Conservation (phyloP, 192 early-diverging fungal genomes). For the Coemansia sp. region DNA sequence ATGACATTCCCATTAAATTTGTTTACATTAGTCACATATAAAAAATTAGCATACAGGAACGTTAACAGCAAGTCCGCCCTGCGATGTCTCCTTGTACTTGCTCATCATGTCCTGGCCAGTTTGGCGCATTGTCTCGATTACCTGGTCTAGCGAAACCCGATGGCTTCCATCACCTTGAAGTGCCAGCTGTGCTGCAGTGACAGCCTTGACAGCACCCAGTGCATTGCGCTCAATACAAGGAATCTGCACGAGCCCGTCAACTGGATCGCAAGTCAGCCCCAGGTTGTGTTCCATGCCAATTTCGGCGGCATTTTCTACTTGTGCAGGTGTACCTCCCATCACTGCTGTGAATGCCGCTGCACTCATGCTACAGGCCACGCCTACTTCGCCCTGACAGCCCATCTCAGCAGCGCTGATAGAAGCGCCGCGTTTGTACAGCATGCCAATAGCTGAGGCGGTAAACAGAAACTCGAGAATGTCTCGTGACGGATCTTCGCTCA, state of each 20-base stretch:
- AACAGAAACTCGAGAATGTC: conserved; percentile 91
- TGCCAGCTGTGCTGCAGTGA: conserved; percentile 93
- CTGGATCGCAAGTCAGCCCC: conserved; percentile 84
- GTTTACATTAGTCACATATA: not conserved
- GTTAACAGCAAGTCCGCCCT: conserved; percentile 91
- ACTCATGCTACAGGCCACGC: conserved; percentile 96
- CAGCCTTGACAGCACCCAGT: conserved; percentile 90
- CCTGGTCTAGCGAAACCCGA: conserved; percentile 90
- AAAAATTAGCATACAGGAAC: conserved; percentile 68
- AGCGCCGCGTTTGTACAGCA: conserved; percentile 95
- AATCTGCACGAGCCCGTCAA: conserved; percentile 90
- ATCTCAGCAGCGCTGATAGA: conserved; percentile 94
- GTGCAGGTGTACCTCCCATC: conserved; percentile 86
- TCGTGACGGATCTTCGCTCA: conserved; percentile 77
- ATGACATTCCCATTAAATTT: not conserved
- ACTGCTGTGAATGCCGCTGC: conserved; percentile 94
- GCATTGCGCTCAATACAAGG: conserved; percentile 97
- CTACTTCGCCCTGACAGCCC: conserved; percentile 98
- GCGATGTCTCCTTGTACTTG: conserved; percentile 97
- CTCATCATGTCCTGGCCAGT: conserved; percentile 88
- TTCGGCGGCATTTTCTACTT: conserved; percentile 95
- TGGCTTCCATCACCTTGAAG: conserved; percentile 91
- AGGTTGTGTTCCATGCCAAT: conserved; percentile 94
- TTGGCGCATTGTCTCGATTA: conserved; percentile 94
- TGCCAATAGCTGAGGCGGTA: conserved; percentile 91